Base-by-base conservation (phyloP, 495 filamentous ascomycete species). In the Coniosporium apollinis region DNA sequence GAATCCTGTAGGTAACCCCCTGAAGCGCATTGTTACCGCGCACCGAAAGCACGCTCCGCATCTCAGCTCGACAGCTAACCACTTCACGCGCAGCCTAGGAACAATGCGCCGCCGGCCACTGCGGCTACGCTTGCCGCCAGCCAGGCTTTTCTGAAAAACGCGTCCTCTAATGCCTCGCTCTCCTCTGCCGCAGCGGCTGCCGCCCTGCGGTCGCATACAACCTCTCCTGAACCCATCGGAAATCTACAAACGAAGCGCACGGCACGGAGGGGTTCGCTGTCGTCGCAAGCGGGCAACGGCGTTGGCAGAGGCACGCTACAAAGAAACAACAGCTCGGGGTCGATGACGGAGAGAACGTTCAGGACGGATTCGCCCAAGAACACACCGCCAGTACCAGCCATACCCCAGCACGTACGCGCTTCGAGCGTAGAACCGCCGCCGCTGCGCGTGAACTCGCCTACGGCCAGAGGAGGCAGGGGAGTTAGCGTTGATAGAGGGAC, bases 161-260 rank as follows among this genome's bases (percentile, higher is more conserved):
- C 69, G 56, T 57, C 71, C 24, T 70, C 74, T 32, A 70, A 70
- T 48, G 64, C 46, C 38, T 72, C 69, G 25, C 66, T 94, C 19
- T 89, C 85, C 14, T 74, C 75, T 19, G 79, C 85, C 5, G 85
- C 85, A 5, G 85, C 85, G 2, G 82, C 82, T 6, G 73, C 85
- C 14, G 85, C 85, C 14, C 63, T 94, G 28, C 72, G 78, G 37
- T 79, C 75, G 28, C 72, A 74, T 43, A 73, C 82, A 4, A 71
- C 72, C 20, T 76, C 78, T 19, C 85, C 85, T 28, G 81, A 71
- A 10, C 66, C 68, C 14, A 75, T 92, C 25, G 81, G 72, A 47
- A 70, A 85, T 59, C 71, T 91, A 19, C 73, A 86, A 54, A 92
- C 85, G 0, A 92, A 84, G 55, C 79, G 85, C 37, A 89, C 82